Conservation (phyloP, 2,329 filamentous ascomycete genomes). For the Paecilomyces fulvus region DNA sequence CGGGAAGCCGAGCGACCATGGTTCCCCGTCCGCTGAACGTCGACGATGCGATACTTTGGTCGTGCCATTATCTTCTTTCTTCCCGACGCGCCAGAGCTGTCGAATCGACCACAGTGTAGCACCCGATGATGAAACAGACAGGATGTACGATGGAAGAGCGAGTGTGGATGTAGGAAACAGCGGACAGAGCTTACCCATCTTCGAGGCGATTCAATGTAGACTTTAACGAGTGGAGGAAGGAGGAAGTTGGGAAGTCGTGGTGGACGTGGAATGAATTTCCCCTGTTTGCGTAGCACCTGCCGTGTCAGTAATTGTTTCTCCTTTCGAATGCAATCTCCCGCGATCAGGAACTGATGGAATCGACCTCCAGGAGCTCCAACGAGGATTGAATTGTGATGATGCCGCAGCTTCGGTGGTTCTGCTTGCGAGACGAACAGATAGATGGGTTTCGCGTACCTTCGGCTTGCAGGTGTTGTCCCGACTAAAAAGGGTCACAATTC, state of each 20-base stretch:
- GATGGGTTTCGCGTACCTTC: background rate
- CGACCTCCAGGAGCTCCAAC: background rate
- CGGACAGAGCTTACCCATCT: background rate
- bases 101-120: background rate
- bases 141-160: background rate
- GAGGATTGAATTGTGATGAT: background rate
- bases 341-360: background rate
- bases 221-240: background rate
- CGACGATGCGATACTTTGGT: constrained; percentile 10
- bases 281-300: background rate
- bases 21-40: constrained; percentile 6
- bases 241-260: background rate
- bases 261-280: background rate
- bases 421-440: background rate
- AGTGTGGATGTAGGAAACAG: background rate
- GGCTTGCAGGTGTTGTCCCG: background rate
- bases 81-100: background rate
- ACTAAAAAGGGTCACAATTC: background rate
- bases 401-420: background rate
- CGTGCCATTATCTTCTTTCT: constrained; percentile 7
- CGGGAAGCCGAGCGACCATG: constrained; percentile 1
- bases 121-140: background rate
- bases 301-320: background rate
- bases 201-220: background rate
- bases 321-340: background rate